A percentile compares a stretch with the other conserved stretches of the same genome.
These are phyloP conservation scores for Annulohypoxylon bovei DNA, from an alignment of 495 filamentous ascomycete species.

Conservation along the genomic window DNA sequence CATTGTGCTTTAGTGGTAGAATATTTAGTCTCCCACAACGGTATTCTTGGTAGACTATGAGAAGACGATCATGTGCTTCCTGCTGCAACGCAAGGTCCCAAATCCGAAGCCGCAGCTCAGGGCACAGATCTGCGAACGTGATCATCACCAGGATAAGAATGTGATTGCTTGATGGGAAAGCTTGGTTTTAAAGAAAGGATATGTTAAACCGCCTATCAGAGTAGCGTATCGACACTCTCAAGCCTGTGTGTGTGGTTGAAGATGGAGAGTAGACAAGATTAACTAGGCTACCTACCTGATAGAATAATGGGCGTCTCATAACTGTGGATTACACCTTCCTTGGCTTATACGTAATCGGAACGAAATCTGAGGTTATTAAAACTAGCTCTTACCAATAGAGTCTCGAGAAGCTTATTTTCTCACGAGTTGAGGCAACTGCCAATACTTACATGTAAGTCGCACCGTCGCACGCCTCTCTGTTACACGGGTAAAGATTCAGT, in stretches of 20 bases:
- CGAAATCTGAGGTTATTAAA: neutral
- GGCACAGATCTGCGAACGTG: slow-evolving; percentile 3
- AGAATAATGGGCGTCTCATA: too few species aligned
- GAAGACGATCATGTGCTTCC: slow-evolving; percentile 12
- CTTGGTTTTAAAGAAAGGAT: too few species aligned
- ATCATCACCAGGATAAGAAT: neutral
- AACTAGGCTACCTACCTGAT: too few species aligned
- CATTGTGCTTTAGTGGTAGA: slow-evolving; percentile 11
- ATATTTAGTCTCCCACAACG: neutral
- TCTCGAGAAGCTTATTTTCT: neutral
- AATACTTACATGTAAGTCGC: too few species aligned
- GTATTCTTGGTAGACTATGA: neutral
- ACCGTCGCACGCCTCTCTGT: neutral
- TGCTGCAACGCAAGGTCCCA: slow-evolving; percentile 14
- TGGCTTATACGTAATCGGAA: neutral
- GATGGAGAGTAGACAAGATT: too few species aligned
- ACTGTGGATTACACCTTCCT: neutral
- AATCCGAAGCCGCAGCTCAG: slow-evolving; percentile 10
- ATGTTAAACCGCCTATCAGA: too few species aligned
- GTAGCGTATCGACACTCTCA: too few species aligned
- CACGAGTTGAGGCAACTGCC: neutral
- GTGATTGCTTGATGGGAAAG: neutral
- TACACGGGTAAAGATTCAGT: neutral
- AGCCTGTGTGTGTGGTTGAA: too few species aligned
- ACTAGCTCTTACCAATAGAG: neutral